Conservation (phyloP, 2,329 filamentous ascomycete genomes). For the Myotisia sp. region DNA sequence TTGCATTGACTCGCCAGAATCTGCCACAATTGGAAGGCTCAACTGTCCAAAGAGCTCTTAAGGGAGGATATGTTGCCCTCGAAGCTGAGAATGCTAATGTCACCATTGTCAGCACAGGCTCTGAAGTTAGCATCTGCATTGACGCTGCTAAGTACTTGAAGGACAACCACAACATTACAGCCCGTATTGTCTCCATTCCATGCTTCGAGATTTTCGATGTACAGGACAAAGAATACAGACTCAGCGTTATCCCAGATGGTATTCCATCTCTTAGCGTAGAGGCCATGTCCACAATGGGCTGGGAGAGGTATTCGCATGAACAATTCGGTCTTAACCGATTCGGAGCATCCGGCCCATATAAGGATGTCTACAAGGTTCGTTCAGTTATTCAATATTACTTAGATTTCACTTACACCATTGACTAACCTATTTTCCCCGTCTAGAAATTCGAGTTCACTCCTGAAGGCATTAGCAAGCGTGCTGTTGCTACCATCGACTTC, state of each 20-base stretch:
- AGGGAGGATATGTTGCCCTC: constrained; percentile 86
- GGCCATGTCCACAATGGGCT: constrained; percentile 93
- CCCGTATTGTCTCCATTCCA: constrained; percentile 87
- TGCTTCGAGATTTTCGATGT: constrained; percentile 95
- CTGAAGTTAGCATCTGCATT: constrained; percentile 85
- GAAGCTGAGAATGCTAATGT: constrained; percentile 73
- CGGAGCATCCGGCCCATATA: constrained; percentile 92
- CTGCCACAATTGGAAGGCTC: constrained; percentile 94
- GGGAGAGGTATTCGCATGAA: constrained; percentile 98
- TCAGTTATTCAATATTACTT: not conserved
- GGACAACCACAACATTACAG: constrained; percentile 73
- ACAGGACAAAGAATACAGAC: constrained; percentile 87
- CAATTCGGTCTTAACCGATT: constrained; percentile 99
- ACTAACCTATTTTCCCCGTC: constrained; percentile 12
- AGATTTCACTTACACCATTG: constrained; percentile 4
- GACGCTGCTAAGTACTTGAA: constrained; percentile 84
- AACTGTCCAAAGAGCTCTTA: constrained; percentile 72
- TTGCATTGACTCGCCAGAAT: constrained; percentile 95
- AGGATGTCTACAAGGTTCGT: constrained; percentile 85
- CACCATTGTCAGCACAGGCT: constrained; percentile 87
- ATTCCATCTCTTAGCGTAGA: constrained; percentile 89
- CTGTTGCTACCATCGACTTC: constrained; percentile 82
- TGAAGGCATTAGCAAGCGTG: constrained; percentile 91
- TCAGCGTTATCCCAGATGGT: constrained; percentile 82
- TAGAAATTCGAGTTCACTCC: constrained; percentile 99